phyloP scores from a whole-genome alignment of 352 stramenopile species.

The Lagenidium sp. region DNA sequence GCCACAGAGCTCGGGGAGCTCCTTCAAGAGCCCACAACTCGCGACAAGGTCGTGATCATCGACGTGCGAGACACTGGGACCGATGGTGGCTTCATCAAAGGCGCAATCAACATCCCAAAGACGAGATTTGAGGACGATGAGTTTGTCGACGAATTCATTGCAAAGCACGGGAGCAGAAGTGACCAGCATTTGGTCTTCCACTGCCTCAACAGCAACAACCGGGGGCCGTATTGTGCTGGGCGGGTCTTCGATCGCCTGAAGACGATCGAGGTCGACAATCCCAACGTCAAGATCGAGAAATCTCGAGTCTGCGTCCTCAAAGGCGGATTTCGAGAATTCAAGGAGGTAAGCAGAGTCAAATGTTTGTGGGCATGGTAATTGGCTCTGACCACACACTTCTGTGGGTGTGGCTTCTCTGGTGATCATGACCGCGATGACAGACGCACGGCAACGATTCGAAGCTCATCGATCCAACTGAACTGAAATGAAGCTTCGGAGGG shows the following conservation, averaged over 20 bases:
- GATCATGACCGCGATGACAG: too few relatives aligned
- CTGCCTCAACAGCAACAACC: slow-evolving; percentile 25
- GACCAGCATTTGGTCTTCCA: slow-evolving; percentile 24
- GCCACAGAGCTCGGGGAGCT: slow-evolving; percentile 14
- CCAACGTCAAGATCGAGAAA: slow-evolving; percentile 12
- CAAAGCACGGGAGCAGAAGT: slow-evolving; percentile 8
- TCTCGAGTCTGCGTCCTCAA: slow-evolving; percentile 16
- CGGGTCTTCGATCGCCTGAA: slow-evolving; percentile 18
- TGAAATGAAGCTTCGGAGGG: too few relatives aligned
- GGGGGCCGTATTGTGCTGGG: slow-evolving; percentile 11
- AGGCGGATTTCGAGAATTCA: slow-evolving; percentile 24
- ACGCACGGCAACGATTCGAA: too few relatives aligned
- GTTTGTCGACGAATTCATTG: slow-evolving; percentile 20
- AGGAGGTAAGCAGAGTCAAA: slow-evolving; percentile 8
- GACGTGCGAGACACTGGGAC: slow-evolving; percentile 24
- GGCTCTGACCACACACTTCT: too few relatives aligned
- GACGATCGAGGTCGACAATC: too few relatives aligned
- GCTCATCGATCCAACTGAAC: too few relatives aligned
- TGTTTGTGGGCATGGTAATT: too few relatives aligned
- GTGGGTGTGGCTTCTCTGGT: too few relatives aligned
- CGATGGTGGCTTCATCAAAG: slow-evolving; percentile 21
- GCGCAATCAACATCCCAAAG: slow-evolving; percentile 25
- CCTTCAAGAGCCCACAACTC: slow-evolving; percentile 1
- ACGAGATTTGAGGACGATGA: slow-evolving; percentile 20
- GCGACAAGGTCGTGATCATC: slow-evolving; percentile 9